Evolutionary conservation across 805 yeast genomes (phyloP).

Genomic region (Myxozyma sirexii): DNA sequence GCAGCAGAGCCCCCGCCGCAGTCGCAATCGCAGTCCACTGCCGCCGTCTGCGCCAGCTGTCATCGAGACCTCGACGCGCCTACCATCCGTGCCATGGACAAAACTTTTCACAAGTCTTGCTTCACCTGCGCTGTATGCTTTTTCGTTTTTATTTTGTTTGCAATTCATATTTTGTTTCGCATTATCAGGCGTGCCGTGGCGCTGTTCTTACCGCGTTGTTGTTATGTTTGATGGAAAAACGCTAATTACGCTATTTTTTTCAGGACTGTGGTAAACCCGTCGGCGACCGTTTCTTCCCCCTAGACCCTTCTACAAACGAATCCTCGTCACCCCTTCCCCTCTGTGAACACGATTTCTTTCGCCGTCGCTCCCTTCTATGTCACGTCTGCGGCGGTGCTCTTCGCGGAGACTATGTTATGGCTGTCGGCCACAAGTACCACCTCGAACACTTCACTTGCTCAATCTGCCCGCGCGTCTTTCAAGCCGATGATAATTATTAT

Average conservation of each 20-base stretch:
- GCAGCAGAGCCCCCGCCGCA: background rate
- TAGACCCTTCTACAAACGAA: slow-evolving; percentile 53
- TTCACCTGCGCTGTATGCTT: slow-evolving; percentile 33
- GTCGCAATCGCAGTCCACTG: background rate
- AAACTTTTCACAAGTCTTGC: slow-evolving; percentile 29
- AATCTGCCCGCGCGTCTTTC: slow-evolving; percentile 82
- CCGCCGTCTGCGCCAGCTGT: slow-evolving; percentile 23
- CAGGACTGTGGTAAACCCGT: slow-evolving; percentile 78
- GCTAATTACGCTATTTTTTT: background rate
- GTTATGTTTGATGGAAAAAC: background rate
- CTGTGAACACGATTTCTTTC: slow-evolving; percentile 92
- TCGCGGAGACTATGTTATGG: slow-evolving; percentile 91
- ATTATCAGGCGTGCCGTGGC: no score
- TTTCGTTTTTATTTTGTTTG: slow-evolving; percentile 1
- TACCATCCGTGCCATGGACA: slow-evolving; percentile 29
- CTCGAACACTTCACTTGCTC: slow-evolving; percentile 94
- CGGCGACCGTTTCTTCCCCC: slow-evolving; percentile 86
- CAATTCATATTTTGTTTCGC: background rate
- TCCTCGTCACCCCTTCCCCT: slow-evolving; percentile 71
- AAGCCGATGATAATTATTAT: slow-evolving; percentile 86
- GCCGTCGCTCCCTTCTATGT: slow-evolving; percentile 82
- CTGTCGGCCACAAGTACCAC: slow-evolving; percentile 88
- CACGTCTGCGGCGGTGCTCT: slow-evolving; percentile 81
- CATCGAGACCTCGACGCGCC: slow-evolving; percentile 20
- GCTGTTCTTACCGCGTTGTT: background rate